Conservation (phyloP, 1,284 basidiomycete species). For the Volvariella volvacea region DNA sequence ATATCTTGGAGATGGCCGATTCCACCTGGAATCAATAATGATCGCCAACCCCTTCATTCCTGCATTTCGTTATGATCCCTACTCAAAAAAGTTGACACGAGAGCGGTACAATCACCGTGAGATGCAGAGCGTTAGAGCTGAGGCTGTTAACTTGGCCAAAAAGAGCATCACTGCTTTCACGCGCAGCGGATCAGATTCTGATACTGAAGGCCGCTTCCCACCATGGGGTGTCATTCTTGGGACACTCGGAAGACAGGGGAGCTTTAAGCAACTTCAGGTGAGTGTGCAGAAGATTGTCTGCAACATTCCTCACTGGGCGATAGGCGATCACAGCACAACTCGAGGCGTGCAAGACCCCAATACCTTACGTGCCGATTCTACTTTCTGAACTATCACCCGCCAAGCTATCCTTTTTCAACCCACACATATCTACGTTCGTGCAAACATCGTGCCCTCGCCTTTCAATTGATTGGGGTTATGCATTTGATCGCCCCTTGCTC, state of each 20-base stretch:
- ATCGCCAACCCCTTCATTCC: conserved; percentile 96
- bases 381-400: conserved; percentile 95
- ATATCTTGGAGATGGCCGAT: conserved; percentile 96
- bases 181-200: conserved; percentile 6
- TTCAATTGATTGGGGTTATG: conserved; percentile 98
- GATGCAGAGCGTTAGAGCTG: conserved; percentile 75
- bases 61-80: conserved; percentile 97
- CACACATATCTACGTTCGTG: conserved; percentile 81
- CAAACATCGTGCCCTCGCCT: conserved; percentile 95
- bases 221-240: conserved; percentile 94
- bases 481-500: conserved; percentile 84
- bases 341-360: conserved; percentile 39
- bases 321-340: conserved; percentile 76
- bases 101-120: conserved; percentile 89
- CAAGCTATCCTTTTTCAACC: conserved; percentile 82
- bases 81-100: conserved; percentile 93
- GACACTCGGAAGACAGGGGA: conserved; percentile 93
- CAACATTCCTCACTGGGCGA: conserved; percentile 4
- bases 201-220: conserved; percentile 4
- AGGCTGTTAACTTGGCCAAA: conserved; percentile 73
- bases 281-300: conserved; percentile 6
- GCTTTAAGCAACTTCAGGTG: conserved; percentile 80
- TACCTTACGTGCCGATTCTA: conserved; percentile 84
- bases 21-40: conserved; percentile 99
- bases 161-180: conserved; percentile 44